These are phyloP conservation scores for Trichoderma guizhouense DNA, from an alignment of 2,329 filamentous ascomycete genomes.

Conservation along the genomic window DNA sequence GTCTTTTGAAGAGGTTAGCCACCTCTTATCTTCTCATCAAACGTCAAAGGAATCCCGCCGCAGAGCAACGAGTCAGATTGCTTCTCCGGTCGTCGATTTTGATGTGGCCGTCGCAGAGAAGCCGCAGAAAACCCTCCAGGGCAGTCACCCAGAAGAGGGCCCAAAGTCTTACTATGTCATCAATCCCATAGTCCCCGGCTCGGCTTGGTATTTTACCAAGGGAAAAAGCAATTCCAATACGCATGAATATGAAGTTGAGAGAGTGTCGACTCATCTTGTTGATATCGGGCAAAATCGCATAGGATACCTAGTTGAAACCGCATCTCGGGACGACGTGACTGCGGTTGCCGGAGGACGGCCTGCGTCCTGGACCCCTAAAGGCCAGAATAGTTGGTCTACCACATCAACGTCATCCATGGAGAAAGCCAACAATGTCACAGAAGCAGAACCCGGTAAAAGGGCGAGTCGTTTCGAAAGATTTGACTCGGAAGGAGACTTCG, in stretches of 20 bases:
- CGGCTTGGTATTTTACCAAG: conserved; percentile 18
- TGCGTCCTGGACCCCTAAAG: not conserved
- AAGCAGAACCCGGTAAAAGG: not conserved
- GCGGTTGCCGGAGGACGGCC: not conserved
- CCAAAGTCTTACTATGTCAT: conserved; percentile 19
- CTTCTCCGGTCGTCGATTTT: conserved; percentile 3
- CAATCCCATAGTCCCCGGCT: conserved; percentile 7
- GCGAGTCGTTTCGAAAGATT: not conserved
- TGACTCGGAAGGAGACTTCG: not conserved
- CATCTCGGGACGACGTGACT: conserved; percentile 9
- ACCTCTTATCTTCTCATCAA: not conserved
- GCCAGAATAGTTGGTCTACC: not conserved
- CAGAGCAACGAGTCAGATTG: conserved; percentile 4
- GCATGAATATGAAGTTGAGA: conserved; percentile 16
- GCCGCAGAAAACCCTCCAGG: not conserved
- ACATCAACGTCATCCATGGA: not conserved
- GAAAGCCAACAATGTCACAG: not conserved
- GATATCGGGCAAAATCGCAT: not conserved
- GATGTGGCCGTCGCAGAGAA: conserved; percentile 10
- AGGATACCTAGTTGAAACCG: conserved; percentile 18
- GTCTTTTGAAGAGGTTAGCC: not conserved
- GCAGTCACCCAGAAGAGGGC: not conserved
- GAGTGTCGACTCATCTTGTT: conserved; percentile 17
- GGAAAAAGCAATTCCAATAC: not conserved
- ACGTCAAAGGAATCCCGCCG: not conserved